phyloP scores from a whole-genome alignment of 2,329 filamentous ascomycete genomes.

The Colletotrichum orchidophilum region DNA sequence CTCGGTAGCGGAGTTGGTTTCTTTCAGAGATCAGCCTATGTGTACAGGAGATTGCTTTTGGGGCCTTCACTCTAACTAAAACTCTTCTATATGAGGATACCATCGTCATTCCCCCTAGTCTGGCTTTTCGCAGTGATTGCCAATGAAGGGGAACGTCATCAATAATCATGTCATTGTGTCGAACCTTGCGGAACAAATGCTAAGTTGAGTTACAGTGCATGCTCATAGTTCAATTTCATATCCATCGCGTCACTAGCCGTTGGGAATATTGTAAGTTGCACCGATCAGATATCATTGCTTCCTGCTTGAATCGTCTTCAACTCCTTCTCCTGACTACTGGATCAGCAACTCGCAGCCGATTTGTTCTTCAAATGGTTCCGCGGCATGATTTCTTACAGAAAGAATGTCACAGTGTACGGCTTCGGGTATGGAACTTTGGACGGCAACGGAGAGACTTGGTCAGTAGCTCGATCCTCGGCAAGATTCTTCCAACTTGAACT shows the following conservation, averaged over 20 bases:
- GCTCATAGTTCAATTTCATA: not conserved
- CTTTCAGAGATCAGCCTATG: not conserved
- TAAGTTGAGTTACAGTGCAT: not conserved
- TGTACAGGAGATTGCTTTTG: not conserved
- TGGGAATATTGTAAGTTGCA: not conserved
- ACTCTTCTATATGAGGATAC: not conserved
- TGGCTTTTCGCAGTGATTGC: not conserved
- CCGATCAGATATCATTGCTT: not conserved
- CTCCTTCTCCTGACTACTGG: not conserved
- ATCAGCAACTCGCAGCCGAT: not conserved
- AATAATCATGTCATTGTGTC: not conserved
- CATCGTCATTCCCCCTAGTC: not conserved
- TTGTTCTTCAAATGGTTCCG: not conserved
- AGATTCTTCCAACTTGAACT: not conserved
- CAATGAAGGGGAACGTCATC: not conserved
- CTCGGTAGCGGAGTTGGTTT: not conserved
- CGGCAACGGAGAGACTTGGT: not conserved
- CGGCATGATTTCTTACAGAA: not conserved
- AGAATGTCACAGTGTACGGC: not conserved
- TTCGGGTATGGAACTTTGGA: not conserved
- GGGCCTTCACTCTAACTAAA: not conserved
- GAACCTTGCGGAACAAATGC: not conserved
- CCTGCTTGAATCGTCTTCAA: not conserved
- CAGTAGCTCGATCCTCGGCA: not conserved
- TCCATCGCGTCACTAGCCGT: not conserved